Evolutionary conservation across 495 filamentous ascomycete genomes (phyloP).

Genomic region (Hyaloscypha hepaticicola): DNA sequence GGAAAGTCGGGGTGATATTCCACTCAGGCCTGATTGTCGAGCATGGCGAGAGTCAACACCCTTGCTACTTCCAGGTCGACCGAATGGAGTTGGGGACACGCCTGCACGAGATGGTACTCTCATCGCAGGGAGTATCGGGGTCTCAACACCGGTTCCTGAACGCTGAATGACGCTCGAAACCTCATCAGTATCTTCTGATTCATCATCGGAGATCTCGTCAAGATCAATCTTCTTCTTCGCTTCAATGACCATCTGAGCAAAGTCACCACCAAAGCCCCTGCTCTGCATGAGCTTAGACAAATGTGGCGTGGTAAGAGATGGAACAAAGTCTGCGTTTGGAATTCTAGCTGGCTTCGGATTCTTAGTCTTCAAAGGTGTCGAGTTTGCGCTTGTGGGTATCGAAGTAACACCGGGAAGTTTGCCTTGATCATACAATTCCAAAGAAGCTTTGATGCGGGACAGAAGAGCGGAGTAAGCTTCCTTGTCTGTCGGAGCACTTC

Average conservation of each 20-base stretch:
- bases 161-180: not conserved
- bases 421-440: conserved; percentile 45
- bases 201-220: conserved; percentile 50
- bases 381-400: conserved; percentile 36
- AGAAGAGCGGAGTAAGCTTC: conserved; percentile 50
- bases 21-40: conserved; percentile 32
- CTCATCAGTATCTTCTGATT: conserved; percentile 39
- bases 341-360: conserved; percentile 1
- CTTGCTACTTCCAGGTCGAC: conserved; percentile 57
- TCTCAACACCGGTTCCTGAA: conserved; percentile 30
- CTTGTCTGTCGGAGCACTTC: conserved; percentile 56
- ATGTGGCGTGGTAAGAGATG: conserved; percentile 70
- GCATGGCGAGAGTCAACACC: conserved; percentile 38
- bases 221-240: conserved; percentile 56
- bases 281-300: conserved; percentile 69
- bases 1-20: conserved; percentile 38
- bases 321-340: conserved; percentile 45
- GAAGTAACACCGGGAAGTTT: conserved; percentile 44
- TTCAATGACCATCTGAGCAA: conserved; percentile 57
- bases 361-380: conserved; percentile 20
- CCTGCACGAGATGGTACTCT: conserved; percentile 59
- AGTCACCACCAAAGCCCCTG: conserved; percentile 61
- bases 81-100: conserved; percentile 49
- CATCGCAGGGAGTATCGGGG: conserved; percentile 40
- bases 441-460: conserved; percentile 46